These are phyloP conservation scores for Rhizoclosmatium globosum DNA, from an alignment of 192 early-diverging fungal species.

Conservation along the genomic window DNA sequence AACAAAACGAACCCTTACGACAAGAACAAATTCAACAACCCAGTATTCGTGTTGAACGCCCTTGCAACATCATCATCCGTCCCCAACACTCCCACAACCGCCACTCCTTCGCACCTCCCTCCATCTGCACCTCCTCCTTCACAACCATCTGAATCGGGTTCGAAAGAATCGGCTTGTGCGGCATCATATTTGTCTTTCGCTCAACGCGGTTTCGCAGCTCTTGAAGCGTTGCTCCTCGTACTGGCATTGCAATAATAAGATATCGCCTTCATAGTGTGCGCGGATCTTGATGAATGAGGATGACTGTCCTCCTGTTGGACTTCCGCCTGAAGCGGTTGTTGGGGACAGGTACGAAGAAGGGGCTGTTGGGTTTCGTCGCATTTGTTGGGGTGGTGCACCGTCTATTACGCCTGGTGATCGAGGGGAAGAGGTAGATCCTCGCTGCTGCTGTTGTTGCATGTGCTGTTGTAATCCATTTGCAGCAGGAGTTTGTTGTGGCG, in stretches of 20 bases:
- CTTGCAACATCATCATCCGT: conserved; percentile 90
- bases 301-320: neutral
- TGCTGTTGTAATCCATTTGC: neutral
- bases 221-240: conserved; percentile 70
- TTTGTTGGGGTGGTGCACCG: neutral
- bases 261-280: conserved; percentile 87
- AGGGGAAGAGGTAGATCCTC: neutral
- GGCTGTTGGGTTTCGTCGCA: neutral
- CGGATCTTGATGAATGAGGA: conserved; percentile 75
- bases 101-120: neutral
- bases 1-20: neutral
- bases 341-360: neutral
- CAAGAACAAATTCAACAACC: conserved; percentile 17
- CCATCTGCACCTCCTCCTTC: conserved; percentile 83
- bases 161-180: conserved; percentile 41
- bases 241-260: conserved; percentile 86
- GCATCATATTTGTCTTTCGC: conserved; percentile 77
- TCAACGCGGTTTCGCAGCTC: conserved; percentile 87
- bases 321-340: neutral
- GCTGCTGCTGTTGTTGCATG: neutral
- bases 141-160: conserved; percentile 78
- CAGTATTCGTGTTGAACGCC: conserved; percentile 76
- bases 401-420: neutral
- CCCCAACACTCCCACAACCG: conserved; percentile 86
- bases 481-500: no score